Evolutionary conservation across 1,139 yeast genomes (phyloP).

Genomic region (Lodderomyces margitis): DNA sequence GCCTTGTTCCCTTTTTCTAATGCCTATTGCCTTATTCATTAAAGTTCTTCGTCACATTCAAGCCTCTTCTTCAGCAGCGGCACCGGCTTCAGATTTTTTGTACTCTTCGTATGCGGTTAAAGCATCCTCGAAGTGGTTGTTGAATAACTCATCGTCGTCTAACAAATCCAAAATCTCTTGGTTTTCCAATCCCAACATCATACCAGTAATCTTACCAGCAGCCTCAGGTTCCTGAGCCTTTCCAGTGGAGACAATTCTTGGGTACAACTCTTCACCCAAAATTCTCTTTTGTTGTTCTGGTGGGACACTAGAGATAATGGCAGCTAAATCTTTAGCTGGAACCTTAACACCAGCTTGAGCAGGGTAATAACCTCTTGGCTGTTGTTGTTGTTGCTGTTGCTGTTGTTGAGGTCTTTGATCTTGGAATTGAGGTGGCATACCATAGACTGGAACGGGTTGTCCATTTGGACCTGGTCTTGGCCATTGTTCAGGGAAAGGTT

Average conservation of each 20-base stretch:
- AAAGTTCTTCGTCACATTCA: neutral
- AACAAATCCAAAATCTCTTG: constrained; percentile 85
- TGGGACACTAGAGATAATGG: constrained; percentile 61
- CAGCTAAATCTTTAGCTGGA: constrained; percentile 48
- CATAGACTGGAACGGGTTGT: constrained; percentile 77
- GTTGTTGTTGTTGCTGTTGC: constrained; percentile 21
- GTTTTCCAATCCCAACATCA: constrained; percentile 95
- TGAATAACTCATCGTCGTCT: constrained; percentile 87
- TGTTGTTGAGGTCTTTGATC: constrained; percentile 32
- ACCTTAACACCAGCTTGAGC: constrained; percentile 25
- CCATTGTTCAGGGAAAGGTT: constrained; percentile 62
- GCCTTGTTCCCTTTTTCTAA: neutral
- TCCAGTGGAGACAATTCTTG: constrained; percentile 88
- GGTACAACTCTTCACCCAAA: constrained; percentile 96
- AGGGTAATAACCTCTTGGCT: constrained; percentile 46
- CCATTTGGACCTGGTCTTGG: constrained; percentile 72
- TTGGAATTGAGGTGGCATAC: constrained; percentile 62
- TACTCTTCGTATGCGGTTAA: constrained; percentile 87
- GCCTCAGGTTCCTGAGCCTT: constrained; percentile 86
- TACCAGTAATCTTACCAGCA: constrained; percentile 98
- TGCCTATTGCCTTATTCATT: neutral
- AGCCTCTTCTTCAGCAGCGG: constrained; percentile 22
- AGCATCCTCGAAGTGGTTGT: constrained; percentile 93
- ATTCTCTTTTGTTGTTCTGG: constrained; percentile 94
- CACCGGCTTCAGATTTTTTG: constrained; percentile 48